Conservation (phyloP, 768 basidiomycete genomes). For the Hypholoma sublateritium region DNA sequence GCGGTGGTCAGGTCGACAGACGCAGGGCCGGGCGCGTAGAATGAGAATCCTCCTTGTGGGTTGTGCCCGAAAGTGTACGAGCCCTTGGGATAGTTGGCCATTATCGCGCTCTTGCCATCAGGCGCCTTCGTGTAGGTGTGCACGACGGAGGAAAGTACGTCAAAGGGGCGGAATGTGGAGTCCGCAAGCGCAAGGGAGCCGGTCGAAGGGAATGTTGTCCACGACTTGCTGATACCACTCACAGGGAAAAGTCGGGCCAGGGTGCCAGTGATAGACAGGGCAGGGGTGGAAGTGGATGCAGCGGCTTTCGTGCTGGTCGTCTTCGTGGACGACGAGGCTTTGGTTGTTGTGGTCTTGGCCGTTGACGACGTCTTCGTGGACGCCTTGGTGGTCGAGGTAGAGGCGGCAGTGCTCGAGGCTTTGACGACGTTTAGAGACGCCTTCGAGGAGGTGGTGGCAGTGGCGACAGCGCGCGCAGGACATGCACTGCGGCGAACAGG, state of each 20-base stretch:
- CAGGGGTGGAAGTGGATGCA: background rate
- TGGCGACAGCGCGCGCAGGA: background rate
- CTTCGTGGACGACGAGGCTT: background rate
- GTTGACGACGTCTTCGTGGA: background rate
- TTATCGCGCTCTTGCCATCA: slow-evolving; percentile 52
- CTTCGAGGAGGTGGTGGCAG: background rate
- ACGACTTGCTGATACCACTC: slow-evolving; percentile 30
- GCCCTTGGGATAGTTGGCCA: slow-evolving; percentile 54
- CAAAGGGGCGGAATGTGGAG: slow-evolving; percentile 41
- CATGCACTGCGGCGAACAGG: slow-evolving; percentile 18
- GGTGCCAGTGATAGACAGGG: slow-evolving; percentile 11
- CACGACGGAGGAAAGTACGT: slow-evolving; percentile 33
- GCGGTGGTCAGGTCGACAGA: slow-evolving; percentile 55
- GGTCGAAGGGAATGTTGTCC: slow-evolving; percentile 45
- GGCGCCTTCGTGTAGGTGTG: slow-evolving; percentile 45
- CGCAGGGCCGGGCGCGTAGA: slow-evolving; percentile 64
- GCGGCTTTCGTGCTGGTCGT: background rate
- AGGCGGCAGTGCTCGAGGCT: background rate
- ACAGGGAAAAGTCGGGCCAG: slow-evolving; percentile 43
- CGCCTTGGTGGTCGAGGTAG: background rate
- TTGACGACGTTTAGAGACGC: slow-evolving; percentile 5
- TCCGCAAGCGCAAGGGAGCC: slow-evolving; percentile 41
- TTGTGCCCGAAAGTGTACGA: slow-evolving; percentile 50
- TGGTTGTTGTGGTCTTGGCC: background rate
- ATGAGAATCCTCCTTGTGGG: slow-evolving; percentile 62